Base-by-base conservation (phyloP, 495 filamentous ascomycete species). In the Penicillium odoratum region DNA sequence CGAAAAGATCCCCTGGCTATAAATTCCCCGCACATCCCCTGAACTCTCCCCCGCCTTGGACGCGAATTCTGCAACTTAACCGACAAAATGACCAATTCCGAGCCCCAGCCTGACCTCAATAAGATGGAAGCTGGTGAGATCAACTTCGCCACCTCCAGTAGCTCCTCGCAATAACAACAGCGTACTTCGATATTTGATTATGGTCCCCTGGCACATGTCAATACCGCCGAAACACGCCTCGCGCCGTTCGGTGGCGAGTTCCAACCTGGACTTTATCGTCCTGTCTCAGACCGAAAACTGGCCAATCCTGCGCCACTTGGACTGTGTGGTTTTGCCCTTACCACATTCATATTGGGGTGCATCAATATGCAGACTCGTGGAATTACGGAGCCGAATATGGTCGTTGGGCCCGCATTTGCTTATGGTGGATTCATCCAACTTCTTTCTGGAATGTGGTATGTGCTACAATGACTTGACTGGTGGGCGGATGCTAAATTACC, bases 171-270 rank as follows among this genome's bases (percentile, higher is more conserved):
- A 51, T 16, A 46, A 26, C 5, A 21, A 18, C 46, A 40, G n/a
- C 57, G 65, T 10, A 58, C 53, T 10, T 44, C 56, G 1, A 46
- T 59, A 15, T 15, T 61, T 33, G 61, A 69, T 36, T 71, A 69
- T 38, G 69, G 75, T 67, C 88, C 89, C 11, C 81, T 91, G 34
- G 82, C 82, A 13, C 83, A 87, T 65, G 69, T 81, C 60, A 84
- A 85, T 71, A 81, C 84, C 11, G 79, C 78, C 53, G 79, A 83
- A 48, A 83, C 78, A 10, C 74, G 78, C n/a, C 70, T 89, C 43
- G 87, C 89, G 40, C 88, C 92, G 71, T 96, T 94, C 69, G 92
- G 89, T 56, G 92, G 91, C 75, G 89, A 91, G 59, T 88, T 93
- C 74, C 92, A 97, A 70, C 92, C 92, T 5, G 92, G 90, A 80